phyloP scores from a whole-genome alignment of 805 yeast genomes.

The Teunomyces panamensis region DNA sequence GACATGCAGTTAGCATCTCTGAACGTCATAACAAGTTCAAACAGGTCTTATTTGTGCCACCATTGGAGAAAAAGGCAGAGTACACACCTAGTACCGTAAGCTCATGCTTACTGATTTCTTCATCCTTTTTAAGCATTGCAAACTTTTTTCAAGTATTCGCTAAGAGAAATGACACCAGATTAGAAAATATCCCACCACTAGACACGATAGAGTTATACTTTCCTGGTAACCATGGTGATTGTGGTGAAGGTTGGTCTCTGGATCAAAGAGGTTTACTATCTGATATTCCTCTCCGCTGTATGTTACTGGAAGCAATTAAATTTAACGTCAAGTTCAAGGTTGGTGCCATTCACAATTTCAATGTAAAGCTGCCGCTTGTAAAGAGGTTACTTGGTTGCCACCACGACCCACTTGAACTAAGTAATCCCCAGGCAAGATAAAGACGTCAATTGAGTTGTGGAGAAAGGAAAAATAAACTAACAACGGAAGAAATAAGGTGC shows the following conservation, averaged over 20 bases:
- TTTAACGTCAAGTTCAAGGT: slow-evolving; percentile 48
- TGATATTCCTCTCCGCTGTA: slow-evolving; percentile 59
- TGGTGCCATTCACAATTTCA: slow-evolving; percentile 39
- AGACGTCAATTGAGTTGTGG: not conserved
- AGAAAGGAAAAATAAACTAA: slow-evolving; percentile 1
- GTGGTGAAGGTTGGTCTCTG: slow-evolving; percentile 65
- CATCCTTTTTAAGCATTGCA: not conserved
- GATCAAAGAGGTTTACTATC: slow-evolving; percentile 48
- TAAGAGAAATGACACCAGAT: not conserved
- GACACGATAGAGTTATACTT: slow-evolving; percentile 57
- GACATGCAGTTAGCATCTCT: slow-evolving; percentile 68
- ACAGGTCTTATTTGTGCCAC: slow-evolving; percentile 48
- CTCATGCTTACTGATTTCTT: not conserved
- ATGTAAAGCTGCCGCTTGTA: slow-evolving; percentile 34
- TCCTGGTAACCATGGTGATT: slow-evolving; percentile 67
- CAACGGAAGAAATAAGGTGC: slow-evolving; percentile 4
- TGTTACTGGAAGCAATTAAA: slow-evolving; percentile 50
- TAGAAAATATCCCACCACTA: slow-evolving; percentile 13
- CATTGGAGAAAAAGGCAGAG: not conserved
- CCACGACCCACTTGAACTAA: slow-evolving; percentile 48
- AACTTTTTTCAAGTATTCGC: slow-evolving; percentile 7
- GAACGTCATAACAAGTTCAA: slow-evolving; percentile 64
- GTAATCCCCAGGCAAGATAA: not conserved
- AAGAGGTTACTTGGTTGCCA: slow-evolving; percentile 46
- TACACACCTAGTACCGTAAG: not conserved